Evolutionary conservation across 352 stramenopile species (phyloP), one percentile per base, ranked within the genome.

Genomic region (Globisporangium okanoganense): DNA sequence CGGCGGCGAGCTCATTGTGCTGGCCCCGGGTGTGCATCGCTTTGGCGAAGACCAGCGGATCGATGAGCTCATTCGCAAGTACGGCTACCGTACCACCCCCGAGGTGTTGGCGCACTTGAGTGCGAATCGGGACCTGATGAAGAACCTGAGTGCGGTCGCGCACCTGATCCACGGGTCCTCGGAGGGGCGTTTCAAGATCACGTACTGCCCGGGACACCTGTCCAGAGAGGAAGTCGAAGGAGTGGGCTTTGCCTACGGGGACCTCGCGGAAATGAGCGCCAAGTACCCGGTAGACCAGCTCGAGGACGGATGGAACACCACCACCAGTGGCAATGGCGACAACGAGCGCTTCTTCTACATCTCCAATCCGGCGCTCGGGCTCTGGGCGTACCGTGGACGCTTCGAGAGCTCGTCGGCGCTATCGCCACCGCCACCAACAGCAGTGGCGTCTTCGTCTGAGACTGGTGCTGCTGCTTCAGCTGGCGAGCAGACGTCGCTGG

Each of bases 81-180:
- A 98, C 60, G 97, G 97, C 2, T 99, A 99, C 63, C 82, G 90
- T 36, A 98, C 95, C 22, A 99, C 97, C 0, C 94, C 94, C 6
- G 81, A 95, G 71, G 95, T 98, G 10, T 89, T 99, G 56, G 79
- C 89, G 3, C 82, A 92, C 50, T 80, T 99, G 60, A 74, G 92
- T 14, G 78, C 90, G 9, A 96, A 97, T 65, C 78, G 90, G 13
- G 96, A 99, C 54, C 73, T 99, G 41, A 97, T 97, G 80, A 92
- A 95, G 58, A 98, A 98, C 73, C 70, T 98, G 36, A 97, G 91
- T 51, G 94, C 94, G 5, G 94, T 90, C 3, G 95, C 95, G 18
- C 97, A 99, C 71, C 75, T 99, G 45, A 99, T 99, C 61, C 97
- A 99, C 71, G 97, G 96, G 1, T 98, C 89, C 36, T 97, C 94